These are phyloP conservation scores for Candida berthetii DNA, from an alignment of 805 yeast genomes.

Conservation along the genomic window DNA sequence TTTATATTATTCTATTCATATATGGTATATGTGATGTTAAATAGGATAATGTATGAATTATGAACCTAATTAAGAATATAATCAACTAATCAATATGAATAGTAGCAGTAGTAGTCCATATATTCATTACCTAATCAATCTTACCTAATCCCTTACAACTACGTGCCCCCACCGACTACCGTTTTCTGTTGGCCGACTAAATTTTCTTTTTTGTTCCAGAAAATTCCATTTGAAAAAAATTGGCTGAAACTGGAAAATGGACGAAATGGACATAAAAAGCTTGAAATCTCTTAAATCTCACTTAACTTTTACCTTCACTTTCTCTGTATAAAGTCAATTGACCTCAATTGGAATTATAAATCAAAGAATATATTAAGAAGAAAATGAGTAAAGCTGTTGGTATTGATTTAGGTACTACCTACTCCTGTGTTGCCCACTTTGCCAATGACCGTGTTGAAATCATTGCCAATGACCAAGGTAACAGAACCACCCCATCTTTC, in stretches of 20 bases:
- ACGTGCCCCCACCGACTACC: background rate
- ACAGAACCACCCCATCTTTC: constrained; percentile 95
- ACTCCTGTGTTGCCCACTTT: constrained; percentile 95
- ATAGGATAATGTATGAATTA: too few relatives aligned
- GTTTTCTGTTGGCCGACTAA: background rate
- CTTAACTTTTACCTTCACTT: background rate
- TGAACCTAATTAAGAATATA: too few relatives aligned
- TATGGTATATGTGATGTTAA: too few relatives aligned
- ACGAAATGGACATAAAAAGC: background rate
- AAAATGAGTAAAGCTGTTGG: constrained; percentile 19
- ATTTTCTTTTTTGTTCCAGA: background rate
- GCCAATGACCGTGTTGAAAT: constrained; percentile 90
- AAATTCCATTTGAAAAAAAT: background rate
- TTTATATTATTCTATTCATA: too few relatives aligned
- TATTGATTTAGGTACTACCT: constrained; percentile 81
- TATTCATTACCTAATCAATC: too few relatives aligned
- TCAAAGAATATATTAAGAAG: background rate
- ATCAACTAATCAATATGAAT: too few relatives aligned
- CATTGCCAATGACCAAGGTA: constrained; percentile 97
- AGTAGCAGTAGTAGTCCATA: too few relatives aligned
- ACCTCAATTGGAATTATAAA: background rate
- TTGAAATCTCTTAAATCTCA: background rate
- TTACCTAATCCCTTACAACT: background rate
- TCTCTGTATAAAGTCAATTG: background rate
- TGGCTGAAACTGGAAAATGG: background rate